A percentile compares a stretch with the other conserved stretches of the same genome.
These are phyloP conservation scores for Marasmius fiardii DNA, from an alignment of 1,284 basidiomycete genomes.

Conservation along the genomic window DNA sequence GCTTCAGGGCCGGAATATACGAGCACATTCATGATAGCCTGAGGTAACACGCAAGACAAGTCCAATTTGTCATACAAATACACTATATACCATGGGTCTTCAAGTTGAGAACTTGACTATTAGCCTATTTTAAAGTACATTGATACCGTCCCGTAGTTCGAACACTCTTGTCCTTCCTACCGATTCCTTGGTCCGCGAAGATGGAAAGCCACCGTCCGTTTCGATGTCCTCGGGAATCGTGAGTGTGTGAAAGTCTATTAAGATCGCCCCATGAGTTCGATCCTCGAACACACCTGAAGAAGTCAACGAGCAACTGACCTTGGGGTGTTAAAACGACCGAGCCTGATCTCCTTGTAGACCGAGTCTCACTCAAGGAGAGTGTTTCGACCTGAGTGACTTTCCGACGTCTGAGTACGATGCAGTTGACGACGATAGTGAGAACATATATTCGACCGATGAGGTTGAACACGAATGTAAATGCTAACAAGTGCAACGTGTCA, in stretches of 20 bases:
- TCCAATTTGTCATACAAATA: no score
- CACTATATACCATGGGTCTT: no score
- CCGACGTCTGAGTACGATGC: neutral
- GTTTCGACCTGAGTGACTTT: neutral
- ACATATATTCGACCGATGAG: constrained; percentile 10
- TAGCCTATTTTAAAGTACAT: no score
- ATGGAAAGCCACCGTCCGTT: no score
- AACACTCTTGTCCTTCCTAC: no score
- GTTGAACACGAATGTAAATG: constrained; percentile 6
- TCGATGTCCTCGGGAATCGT: neutral
- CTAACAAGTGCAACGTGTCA: neutral
- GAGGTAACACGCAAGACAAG: no score
- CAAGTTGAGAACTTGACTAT: no score
- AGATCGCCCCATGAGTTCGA: neutral
- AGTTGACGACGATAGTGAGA: constrained; percentile 11
- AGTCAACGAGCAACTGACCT: neutral
- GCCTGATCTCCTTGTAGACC: neutral
- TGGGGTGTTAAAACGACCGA: neutral
- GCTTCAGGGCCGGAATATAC: constrained; percentile 77
- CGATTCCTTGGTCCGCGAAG: no score
- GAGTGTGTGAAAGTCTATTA: neutral
- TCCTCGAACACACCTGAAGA: neutral
- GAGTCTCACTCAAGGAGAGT: neutral
- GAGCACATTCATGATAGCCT: constrained; percentile 66
- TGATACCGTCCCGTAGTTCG: no score